Evolutionary conservation across 2,329 filamentous ascomycete genomes (phyloP).

Genomic region (Ophiostoma quercus): DNA sequence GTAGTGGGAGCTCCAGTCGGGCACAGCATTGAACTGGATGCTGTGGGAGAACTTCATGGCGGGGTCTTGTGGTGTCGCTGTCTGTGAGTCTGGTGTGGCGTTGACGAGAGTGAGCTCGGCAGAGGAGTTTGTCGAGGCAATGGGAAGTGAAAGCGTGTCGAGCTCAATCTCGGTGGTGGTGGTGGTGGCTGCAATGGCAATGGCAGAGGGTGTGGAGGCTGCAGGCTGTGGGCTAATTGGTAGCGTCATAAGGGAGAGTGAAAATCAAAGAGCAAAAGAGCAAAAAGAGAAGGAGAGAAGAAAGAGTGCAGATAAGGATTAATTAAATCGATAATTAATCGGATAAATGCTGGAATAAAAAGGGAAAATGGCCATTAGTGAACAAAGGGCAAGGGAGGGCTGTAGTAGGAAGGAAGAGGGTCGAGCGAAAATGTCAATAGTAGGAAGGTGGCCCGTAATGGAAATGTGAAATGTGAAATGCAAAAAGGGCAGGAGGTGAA

Average conservation of each 20-base stretch:
- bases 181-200: neutral
- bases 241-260: neutral
- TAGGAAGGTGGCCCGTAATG: too few species aligned
- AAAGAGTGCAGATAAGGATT: neutral
- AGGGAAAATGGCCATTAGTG: neutral
- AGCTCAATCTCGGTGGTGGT: neutral
- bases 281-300: too few species aligned
- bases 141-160: neutral
- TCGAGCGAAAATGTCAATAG: neutral
- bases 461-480: neutral
- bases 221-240: neutral
- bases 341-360: slow-evolving; percentile 8
- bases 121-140: neutral
- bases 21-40: slow-evolving; percentile 98
- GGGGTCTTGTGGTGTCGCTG: neutral
- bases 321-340: neutral
- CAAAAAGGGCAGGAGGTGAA: neutral
- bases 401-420: neutral
- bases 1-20: slow-evolving; percentile 98
- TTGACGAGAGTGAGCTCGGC: slow-evolving; percentile 2
- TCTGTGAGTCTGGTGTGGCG: neutral
- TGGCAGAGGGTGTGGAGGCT: slow-evolving; percentile 1
- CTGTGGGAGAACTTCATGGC: slow-evolving; percentile 99
- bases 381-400: neutral
- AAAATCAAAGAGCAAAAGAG: neutral